phyloP scores from a whole-genome alignment of 2,329 filamentous ascomycete species.

The Cercospora sojina region DNA sequence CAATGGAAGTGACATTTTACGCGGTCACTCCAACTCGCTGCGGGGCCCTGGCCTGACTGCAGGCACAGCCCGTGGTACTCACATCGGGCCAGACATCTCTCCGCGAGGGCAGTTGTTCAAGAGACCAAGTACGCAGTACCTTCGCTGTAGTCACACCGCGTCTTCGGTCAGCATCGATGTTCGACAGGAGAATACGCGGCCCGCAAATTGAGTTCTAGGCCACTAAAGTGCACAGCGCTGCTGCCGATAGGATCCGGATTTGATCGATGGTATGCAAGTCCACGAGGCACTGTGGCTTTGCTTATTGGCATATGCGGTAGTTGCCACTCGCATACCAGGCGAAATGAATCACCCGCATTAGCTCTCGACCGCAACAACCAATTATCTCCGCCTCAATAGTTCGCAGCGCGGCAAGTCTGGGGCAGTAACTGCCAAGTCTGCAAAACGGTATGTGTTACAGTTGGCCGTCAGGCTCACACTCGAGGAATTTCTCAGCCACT shows the following conservation, averaged over 20 bases:
- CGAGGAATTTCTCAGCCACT: neutral
- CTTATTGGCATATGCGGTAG: neutral
- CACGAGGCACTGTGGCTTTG: slow-evolving; percentile 7
- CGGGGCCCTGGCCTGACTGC: slow-evolving; percentile 14
- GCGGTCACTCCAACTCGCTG: slow-evolving; percentile 27
- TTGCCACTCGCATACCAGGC: slow-evolving; percentile 6
- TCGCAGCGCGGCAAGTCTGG: neutral
- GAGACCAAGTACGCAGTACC: neutral
- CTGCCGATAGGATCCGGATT: neutral
- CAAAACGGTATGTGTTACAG: slow-evolving; percentile 11
- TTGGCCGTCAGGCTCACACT: slow-evolving; percentile 4
- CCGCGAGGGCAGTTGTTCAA: neutral
- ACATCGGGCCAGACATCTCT: slow-evolving; percentile 6
- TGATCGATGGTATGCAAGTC: neutral
- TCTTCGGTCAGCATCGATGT: neutral
- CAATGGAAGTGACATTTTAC: slow-evolving; percentile 24
- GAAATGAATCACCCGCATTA: slow-evolving; percentile 7
- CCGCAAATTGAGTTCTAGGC: slow-evolving; percentile 1
- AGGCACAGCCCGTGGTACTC: slow-evolving; percentile 29
- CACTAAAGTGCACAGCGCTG: neutral
- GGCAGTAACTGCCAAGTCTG: slow-evolving; percentile 7
- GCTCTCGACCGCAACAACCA: neutral
- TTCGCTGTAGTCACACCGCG: neutral
- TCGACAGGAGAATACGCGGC: slow-evolving; percentile 10
- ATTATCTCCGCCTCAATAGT: neutral